Evolutionary conservation across 2,329 filamentous ascomycete genomes (phyloP).

Genomic region (Xenoacremonium recifei): DNA sequence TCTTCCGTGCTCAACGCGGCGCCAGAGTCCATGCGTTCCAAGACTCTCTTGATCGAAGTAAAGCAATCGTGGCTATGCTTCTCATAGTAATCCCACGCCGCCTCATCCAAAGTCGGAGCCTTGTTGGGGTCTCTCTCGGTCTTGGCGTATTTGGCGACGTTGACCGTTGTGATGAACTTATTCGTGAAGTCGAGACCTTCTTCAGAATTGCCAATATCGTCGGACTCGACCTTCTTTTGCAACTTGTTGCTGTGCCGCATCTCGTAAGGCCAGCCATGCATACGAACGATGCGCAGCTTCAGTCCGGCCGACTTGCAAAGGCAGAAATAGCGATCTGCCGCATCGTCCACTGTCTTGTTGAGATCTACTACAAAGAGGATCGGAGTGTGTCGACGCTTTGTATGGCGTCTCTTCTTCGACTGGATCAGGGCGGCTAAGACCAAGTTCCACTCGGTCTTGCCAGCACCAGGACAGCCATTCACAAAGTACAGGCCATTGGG

Average conservation of each 20-base stretch:
- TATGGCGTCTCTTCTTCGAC: conserved; percentile 24
- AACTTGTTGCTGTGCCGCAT: conserved; percentile 30
- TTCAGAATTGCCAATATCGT: neutral
- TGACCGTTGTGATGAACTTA: conserved; percentile 31
- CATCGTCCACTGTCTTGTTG: conserved; percentile 46
- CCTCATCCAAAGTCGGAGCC: conserved; percentile 42
- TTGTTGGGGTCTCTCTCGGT: conserved; percentile 14
- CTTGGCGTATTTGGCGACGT: conserved; percentile 18
- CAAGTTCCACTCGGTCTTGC: conserved; percentile 48
- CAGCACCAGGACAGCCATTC: conserved; percentile 46
- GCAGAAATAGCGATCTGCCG: conserved; percentile 39
- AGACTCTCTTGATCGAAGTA: conserved; percentile 32
- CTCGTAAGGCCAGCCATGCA: conserved; percentile 41
- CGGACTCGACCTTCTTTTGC: conserved; percentile 14
- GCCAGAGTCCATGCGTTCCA: conserved; percentile 30
- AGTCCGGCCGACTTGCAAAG: conserved; percentile 36
- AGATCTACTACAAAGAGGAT: conserved; percentile 47
- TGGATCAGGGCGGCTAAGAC: conserved; percentile 38
- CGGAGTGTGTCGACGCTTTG: conserved; percentile 23
- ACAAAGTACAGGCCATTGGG: conserved; percentile 44
- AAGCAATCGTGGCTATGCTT: conserved; percentile 31
- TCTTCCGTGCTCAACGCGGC: conserved; percentile 24
- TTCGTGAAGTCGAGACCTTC: conserved; percentile 31
- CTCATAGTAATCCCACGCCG: conserved; percentile 40
- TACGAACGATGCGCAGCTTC: conserved; percentile 33